Conservation (phyloP, 192 early-diverging fungal genomes). For the Piromyces finnis region DNA sequence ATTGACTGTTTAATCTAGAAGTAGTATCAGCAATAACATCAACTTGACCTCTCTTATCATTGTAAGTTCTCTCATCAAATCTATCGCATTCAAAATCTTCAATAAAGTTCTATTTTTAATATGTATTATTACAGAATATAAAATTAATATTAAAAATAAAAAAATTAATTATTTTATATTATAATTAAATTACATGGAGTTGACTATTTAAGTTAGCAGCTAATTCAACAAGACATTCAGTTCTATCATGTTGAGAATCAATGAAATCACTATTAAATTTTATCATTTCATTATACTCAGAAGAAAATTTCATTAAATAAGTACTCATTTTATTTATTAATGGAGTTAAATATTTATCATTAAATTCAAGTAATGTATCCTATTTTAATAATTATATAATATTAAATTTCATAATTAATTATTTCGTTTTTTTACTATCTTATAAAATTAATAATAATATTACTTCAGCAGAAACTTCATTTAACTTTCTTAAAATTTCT, state of each 20-base stretch:
- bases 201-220: not conserved
- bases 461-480: not conserved
- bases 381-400: not conserved
- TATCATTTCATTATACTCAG: not conserved
- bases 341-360: not conserved
- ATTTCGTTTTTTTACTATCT: no score
- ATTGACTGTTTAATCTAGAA: not conserved
- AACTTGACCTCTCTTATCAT: not conserved
- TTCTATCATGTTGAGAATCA: not conserved
- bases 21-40: not conserved
- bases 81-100: not conserved
- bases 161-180: no score
- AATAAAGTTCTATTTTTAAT: not conserved
- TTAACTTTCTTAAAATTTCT: not conserved
- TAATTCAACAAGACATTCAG: not conserved
- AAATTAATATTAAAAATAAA: no score
- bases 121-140: no score
- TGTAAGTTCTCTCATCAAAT: not conserved
- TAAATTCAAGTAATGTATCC: not conserved
- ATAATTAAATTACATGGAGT: not conserved
- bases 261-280: not conserved
- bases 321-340: not conserved
- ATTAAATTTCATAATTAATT: no score
- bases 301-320: not conserved
- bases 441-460: no score